These are phyloP conservation scores for Teunomyces lycoperdinae DNA, from an alignment of 805 yeast genomes.

Conservation along the genomic window DNA sequence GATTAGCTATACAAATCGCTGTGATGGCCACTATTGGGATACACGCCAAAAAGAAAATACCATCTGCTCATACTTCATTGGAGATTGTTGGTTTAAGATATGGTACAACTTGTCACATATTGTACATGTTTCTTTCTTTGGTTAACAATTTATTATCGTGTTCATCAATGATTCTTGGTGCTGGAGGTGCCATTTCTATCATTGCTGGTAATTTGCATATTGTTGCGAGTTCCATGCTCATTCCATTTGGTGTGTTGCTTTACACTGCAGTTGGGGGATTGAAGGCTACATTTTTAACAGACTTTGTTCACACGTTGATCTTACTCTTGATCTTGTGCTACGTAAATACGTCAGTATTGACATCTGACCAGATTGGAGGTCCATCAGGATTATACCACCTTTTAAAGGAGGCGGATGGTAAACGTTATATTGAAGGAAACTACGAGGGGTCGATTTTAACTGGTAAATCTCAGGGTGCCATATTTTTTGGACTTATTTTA, in stretches of 20 bases:
- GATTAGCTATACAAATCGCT: slow-evolving; percentile 25
- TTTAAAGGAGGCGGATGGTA: slow-evolving; percentile 13
- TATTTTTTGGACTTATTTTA: slow-evolving; percentile 33
- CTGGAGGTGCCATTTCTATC: slow-evolving; percentile 25
- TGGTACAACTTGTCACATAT: slow-evolving; percentile 21
- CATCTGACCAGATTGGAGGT: slow-evolving; percentile 26
- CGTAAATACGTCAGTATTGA: slow-evolving; percentile 23
- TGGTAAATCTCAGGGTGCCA: slow-evolving; percentile 33
- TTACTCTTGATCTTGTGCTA: slow-evolving; percentile 25
- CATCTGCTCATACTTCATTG: slow-evolving; percentile 27
- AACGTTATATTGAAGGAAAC: slow-evolving; percentile 29
- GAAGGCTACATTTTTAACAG: slow-evolving; percentile 50
- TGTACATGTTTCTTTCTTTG: slow-evolving; percentile 24
- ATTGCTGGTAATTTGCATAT: slow-evolving; percentile 27
- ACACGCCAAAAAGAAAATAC: slow-evolving; percentile 26
- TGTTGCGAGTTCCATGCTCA: slow-evolving; percentile 26
- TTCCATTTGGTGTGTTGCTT: slow-evolving; percentile 38
- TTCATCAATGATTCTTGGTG: slow-evolving; percentile 26
- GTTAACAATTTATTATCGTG: slow-evolving; percentile 24
- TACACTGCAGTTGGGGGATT: slow-evolving; percentile 52
- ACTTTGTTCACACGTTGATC: slow-evolving; percentile 24
- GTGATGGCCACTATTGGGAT: slow-evolving; percentile 24
- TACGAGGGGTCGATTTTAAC: slow-evolving; percentile 34
- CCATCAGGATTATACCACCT: slow-evolving; percentile 25
- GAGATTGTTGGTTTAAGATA: slow-evolving; percentile 28